These are phyloP conservation scores for Aspergillus biplanus DNA, from an alignment of 495 filamentous ascomycete species.

Conservation along the genomic window DNA sequence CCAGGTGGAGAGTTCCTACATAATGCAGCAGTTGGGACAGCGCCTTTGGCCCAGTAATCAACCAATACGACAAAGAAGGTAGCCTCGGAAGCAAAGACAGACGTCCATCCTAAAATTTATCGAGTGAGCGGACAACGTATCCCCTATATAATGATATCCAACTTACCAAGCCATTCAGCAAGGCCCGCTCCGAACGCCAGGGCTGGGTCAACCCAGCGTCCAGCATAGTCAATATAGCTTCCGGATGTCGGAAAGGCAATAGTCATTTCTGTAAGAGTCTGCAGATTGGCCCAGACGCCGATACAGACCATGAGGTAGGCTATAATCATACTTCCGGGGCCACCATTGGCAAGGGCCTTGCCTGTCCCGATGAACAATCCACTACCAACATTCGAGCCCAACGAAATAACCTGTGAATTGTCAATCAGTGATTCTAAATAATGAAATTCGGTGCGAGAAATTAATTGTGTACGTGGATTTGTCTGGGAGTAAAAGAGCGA, in stretches of 20 bases:
- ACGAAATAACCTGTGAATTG: constrained; percentile 32
- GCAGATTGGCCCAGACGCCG: constrained; percentile 33
- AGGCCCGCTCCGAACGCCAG: constrained; percentile 37
- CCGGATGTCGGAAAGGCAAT: constrained; percentile 37
- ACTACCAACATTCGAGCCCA: constrained; percentile 33
- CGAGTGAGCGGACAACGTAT: no score
- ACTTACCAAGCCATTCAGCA: constrained; percentile 31
- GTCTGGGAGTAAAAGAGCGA: constrained; percentile 15
- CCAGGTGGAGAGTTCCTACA: constrained; percentile 4
- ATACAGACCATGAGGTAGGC: constrained; percentile 32
- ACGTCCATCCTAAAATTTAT: constrained; percentile 28
- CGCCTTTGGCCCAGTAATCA: constrained; percentile 32
- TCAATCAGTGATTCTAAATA: background rate
- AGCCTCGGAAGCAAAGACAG: constrained; percentile 34
- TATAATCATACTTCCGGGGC: constrained; percentile 33
- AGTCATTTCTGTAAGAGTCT: constrained; percentile 36
- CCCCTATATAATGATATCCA: background rate
- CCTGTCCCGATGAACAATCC: constrained; percentile 38
- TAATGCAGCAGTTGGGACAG: constrained; percentile 26
- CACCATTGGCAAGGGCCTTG: constrained; percentile 28
- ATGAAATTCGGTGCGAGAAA: background rate
- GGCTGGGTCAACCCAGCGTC: constrained; percentile 37
- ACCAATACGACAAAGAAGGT: constrained; percentile 34
- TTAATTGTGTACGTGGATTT: constrained; percentile 8
- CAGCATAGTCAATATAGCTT: constrained; percentile 38